Evolutionary conservation across 805 yeast species (phyloP).

Genomic region (Saturnispora dispora): DNA sequence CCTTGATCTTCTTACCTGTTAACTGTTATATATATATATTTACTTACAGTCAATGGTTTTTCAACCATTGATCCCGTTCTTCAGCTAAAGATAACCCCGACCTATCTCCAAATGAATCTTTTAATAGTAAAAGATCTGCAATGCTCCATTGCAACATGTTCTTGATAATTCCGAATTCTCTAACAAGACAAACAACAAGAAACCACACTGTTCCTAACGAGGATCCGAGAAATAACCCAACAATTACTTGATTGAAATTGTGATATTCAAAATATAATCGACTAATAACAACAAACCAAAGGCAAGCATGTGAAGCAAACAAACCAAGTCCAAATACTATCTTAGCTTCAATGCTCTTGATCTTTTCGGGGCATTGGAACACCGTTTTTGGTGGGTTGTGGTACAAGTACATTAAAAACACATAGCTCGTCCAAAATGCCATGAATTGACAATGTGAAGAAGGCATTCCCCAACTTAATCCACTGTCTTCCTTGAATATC

Average conservation of each 20-base stretch:
- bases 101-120: slow-evolving; percentile 41
- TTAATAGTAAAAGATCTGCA: slow-evolving; percentile 41
- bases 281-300: slow-evolving; percentile 43
- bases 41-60: background rate
- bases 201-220: slow-evolving; percentile 53
- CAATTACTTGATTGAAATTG: slow-evolving; percentile 57
- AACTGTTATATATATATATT: background rate
- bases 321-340: slow-evolving; percentile 12
- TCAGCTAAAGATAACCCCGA: slow-evolving; percentile 12
- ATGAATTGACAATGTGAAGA: slow-evolving; percentile 94
- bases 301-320: background rate
- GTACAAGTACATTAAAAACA: slow-evolving; percentile 39
- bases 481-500: slow-evolving; percentile 24
- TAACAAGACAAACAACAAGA: slow-evolving; percentile 37
- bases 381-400: slow-evolving; percentile 24
- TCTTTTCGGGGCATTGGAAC: background rate
- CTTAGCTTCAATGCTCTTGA: slow-evolving; percentile 17
- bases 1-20: background rate
- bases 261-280: slow-evolving; percentile 78
- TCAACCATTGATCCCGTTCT: slow-evolving; percentile 22
- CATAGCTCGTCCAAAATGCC: slow-evolving; percentile 69
- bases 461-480: slow-evolving; percentile 82
- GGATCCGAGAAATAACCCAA: slow-evolving; percentile 61
- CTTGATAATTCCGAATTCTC: slow-evolving; percentile 61
- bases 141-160: slow-evolving; percentile 56